Base-by-base conservation (phyloP, 208 protist species). In the Porcisia deanei region DNA sequence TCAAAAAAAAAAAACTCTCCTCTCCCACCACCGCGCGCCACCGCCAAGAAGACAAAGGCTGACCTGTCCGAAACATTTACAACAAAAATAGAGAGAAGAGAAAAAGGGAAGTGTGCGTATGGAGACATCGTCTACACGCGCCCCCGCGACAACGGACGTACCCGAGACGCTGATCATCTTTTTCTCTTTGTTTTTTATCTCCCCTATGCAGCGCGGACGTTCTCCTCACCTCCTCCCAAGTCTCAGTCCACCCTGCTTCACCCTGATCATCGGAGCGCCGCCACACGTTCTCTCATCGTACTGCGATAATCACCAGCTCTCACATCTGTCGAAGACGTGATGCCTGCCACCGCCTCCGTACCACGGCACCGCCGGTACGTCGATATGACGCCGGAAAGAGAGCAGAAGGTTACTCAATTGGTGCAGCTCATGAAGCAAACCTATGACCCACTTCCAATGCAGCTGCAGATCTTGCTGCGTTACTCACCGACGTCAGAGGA, bases 341-440 rank as follows among this genome's bases (percentile, higher is more conserved):
- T 68, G 47, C 68, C 58, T n/a, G 34, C 64, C 43, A 34, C 52
- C 1, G 66, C 54, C 37, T 61, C 74, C 14, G 37, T 65, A 25
- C n/a, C 41, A 41, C 60, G 68, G 47, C 75, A 73, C 43, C 84
- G 59, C 8, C 75, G 73, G 10, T 90, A 82, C 45, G 73, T 83
- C 14, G 61, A 71, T 37, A 61, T 94, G 41, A 84, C 71, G 3
- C 67, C 80, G 0, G 81, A 92, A 76, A 75, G 76, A 20, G 86
- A 94, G 52, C 64, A 74, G 60, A 87, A 85, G 69, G 84, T 94
- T 37, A 81, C 82, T 65, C 78, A 89, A 49, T 79, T 93, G 18
- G 68, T 91, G 53, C 55, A 73, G 9, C 63, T 57, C 12, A 77
- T 90, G 30, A 53, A 75, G 43, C 47, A 75, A 14, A 71, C 79